Evolutionary conservation across 2,329 filamentous ascomycete genomes (phyloP), one percentile per base, ranked within the genome.

Genomic region (Xylaria sp.): DNA sequence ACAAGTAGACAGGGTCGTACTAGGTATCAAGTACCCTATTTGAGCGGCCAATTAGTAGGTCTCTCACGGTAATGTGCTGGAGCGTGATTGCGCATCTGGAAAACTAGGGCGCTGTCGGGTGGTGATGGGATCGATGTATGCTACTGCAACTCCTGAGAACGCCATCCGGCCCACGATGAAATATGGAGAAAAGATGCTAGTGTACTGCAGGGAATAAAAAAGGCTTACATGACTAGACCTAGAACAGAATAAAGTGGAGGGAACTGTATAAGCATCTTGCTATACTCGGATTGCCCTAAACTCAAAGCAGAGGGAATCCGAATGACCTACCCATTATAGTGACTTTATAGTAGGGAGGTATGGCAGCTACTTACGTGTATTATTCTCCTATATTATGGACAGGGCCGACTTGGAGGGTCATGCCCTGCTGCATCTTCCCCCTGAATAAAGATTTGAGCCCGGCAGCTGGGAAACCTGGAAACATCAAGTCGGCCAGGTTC

Each of bases 141-240:
- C 20, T 28, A 58, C 37, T 44, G 55, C 54, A 68, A 63, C 69
- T 70, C 64, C 69, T 63, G 65, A 70, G 61, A 65, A 48, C 31
- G 57, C 61, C 61, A 55, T 66, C 62, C 59, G 39, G 58, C 25
- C 52, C 60, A 60, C 61, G 56, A 64, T 64, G 57, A 63, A 70
- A 67, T 65, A 52, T 67, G 64, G 67, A 56, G 67, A 57, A 57
- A 60, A 55, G 50, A 57, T 51, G 51, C 52, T 37, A 44, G 52
- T 37, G 56, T 39, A 62, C 58, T 57, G 58, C 20, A 18, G 41
- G 18, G 41, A 46, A 46, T 18, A 44, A 46, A 44, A 69, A 63
- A 34, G 66, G 51, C 51, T 56, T 31, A 18, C 18, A 0, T 41
- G 13, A 44, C 69, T 71, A 71, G 46, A 23, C 69, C 63, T n/a